These are phyloP conservation scores for Yarrowia sp. DNA, from an alignment of 805 yeast species.

Conservation along the genomic window DNA sequence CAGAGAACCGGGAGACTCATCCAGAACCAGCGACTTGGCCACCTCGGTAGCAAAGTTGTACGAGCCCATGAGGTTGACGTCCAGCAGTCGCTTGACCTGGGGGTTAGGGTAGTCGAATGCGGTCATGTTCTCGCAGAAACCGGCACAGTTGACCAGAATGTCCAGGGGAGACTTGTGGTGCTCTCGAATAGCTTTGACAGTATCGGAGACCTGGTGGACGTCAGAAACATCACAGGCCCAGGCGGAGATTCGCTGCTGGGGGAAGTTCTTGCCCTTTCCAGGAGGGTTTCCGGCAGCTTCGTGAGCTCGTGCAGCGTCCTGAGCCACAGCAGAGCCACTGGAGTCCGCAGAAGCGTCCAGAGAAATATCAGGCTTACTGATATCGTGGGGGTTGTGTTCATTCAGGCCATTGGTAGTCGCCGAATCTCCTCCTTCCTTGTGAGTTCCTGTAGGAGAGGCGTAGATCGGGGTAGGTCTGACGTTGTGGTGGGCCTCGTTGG, in stretches of 20 bases:
- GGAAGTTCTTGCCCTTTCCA: constrained; percentile 39
- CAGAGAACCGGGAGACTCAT: constrained; percentile 65
- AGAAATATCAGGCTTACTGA: constrained; percentile 13
- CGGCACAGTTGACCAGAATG: constrained; percentile 79
- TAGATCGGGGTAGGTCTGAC: constrained; percentile 18
- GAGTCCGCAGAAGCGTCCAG: constrained; percentile 26
- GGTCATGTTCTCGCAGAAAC: constrained; percentile 80
- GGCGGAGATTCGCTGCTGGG: constrained; percentile 52
- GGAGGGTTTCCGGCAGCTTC: constrained; percentile 9
- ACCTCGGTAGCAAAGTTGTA: constrained; percentile 75
- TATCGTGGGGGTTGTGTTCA: constrained; percentile 8
- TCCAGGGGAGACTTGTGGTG: constrained; percentile 69
- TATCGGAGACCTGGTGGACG: constrained; percentile 62
- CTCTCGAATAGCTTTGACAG: constrained; percentile 60
- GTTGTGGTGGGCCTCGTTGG: constrained; percentile 28
- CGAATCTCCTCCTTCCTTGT: background rate
- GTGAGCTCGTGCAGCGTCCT: constrained; percentile 32
- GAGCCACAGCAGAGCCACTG: constrained; percentile 1
- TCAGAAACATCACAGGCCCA: constrained; percentile 81
- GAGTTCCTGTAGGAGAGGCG: constrained; percentile 11
- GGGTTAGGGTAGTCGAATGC: constrained; percentile 78
- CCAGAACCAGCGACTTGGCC: constrained; percentile 65
- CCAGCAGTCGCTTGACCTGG: constrained; percentile 70
- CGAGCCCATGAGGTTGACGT: constrained; percentile 77
- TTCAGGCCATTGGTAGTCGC: background rate